These are phyloP conservation scores for Sclerotiophoma versabilis DNA, from an alignment of 2,329 filamentous ascomycete species.

Conservation along the genomic window DNA sequence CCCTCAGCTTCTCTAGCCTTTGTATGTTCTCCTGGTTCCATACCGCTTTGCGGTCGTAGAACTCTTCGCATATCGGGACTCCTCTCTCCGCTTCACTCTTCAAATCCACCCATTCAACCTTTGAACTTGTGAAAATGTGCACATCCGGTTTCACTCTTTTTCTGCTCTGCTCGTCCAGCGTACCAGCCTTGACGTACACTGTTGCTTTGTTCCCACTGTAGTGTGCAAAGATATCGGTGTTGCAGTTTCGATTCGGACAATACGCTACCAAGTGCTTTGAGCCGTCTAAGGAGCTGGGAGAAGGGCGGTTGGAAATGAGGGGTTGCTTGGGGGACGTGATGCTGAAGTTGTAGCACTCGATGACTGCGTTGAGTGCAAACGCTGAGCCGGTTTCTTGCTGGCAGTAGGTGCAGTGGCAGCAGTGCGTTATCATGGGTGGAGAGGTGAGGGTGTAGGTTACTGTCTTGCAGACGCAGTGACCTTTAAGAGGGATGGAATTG, in stretches of 20 bases:
- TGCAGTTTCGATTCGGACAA: slow-evolving; percentile 52
- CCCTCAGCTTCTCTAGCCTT: slow-evolving; percentile 16
- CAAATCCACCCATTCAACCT: slow-evolving; percentile 50
- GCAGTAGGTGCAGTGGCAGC: slow-evolving; percentile 59
- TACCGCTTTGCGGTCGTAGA: slow-evolving; percentile 23
- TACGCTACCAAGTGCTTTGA: slow-evolving; percentile 51
- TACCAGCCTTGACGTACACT: slow-evolving; percentile 55
- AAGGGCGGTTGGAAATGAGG: slow-evolving; percentile 46
- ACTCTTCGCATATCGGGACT: slow-evolving; percentile 19
- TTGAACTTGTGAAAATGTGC: slow-evolving; percentile 55
- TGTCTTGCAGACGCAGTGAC: slow-evolving; percentile 35
- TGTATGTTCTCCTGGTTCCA: slow-evolving; percentile 23
- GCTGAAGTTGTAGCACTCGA: slow-evolving; percentile 50
- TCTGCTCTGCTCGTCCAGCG: slow-evolving; percentile 49
- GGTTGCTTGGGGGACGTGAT: slow-evolving; percentile 36
- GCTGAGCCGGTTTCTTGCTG: slow-evolving; percentile 55
- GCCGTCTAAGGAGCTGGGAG: slow-evolving; percentile 52
- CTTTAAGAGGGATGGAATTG: slow-evolving; percentile 19
- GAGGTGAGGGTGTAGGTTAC: slow-evolving; percentile 36
- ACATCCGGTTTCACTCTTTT: slow-evolving; percentile 53
- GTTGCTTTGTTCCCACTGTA: slow-evolving; percentile 46
- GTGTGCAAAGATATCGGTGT: slow-evolving; percentile 52
- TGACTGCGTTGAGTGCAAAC: slow-evolving; percentile 52
- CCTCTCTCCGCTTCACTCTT: slow-evolving; percentile 47
- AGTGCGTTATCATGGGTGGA: slow-evolving; percentile 51